A percentile compares a stretch with the other conserved stretches of the same genome.
These are phyloP conservation scores for Aspergillus fumigatiaffinis DNA, from an alignment of 2,329 filamentous ascomycete species.

Conservation along the genomic window DNA sequence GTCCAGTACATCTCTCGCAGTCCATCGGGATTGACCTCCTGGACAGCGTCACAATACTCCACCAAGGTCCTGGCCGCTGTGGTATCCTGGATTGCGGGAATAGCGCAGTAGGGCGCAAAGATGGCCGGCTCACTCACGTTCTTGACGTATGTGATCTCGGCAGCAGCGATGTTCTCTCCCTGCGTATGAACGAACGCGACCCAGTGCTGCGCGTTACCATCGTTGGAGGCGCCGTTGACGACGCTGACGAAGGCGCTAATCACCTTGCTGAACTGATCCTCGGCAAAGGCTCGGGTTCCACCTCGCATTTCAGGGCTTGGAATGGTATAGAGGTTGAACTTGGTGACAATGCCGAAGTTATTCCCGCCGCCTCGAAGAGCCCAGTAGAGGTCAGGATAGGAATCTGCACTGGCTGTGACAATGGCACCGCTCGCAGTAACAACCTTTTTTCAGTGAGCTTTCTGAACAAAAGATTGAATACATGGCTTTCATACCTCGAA, in stretches of 20 bases:
- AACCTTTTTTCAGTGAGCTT: constrained; percentile 6
- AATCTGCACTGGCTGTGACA: constrained; percentile 25
- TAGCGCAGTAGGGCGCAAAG: constrained; percentile 34
- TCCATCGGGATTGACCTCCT: constrained; percentile 29
- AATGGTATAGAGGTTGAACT: constrained; percentile 38
- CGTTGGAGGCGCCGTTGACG: constrained; percentile 13
- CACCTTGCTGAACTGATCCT: constrained; percentile 25
- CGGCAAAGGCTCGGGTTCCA: constrained; percentile 27
- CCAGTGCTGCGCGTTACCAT: constrained; percentile 35
- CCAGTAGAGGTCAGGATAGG: constrained; percentile 36
- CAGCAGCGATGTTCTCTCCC: constrained; percentile 23
- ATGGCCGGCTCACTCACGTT: constrained; percentile 32
- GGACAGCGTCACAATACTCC: constrained; percentile 33
- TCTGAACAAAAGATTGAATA: not conserved
- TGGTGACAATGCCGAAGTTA: constrained; percentile 37
- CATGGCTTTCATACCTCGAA: constrained; percentile 22
- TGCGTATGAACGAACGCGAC: constrained; percentile 26
- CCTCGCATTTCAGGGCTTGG: constrained; percentile 39
- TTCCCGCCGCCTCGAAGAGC: constrained; percentile 40
- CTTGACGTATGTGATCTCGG: constrained; percentile 38
- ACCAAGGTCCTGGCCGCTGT: constrained; percentile 25
- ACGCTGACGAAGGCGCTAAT: constrained; percentile 33
- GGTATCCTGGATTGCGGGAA: constrained; percentile 28
- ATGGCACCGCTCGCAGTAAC: constrained; percentile 26
- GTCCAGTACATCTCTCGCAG: constrained; percentile 31